Evolutionary conservation across 768 basidiomycete genomes (phyloP).

Genomic region (Symmetrospora coprosmae): DNA sequence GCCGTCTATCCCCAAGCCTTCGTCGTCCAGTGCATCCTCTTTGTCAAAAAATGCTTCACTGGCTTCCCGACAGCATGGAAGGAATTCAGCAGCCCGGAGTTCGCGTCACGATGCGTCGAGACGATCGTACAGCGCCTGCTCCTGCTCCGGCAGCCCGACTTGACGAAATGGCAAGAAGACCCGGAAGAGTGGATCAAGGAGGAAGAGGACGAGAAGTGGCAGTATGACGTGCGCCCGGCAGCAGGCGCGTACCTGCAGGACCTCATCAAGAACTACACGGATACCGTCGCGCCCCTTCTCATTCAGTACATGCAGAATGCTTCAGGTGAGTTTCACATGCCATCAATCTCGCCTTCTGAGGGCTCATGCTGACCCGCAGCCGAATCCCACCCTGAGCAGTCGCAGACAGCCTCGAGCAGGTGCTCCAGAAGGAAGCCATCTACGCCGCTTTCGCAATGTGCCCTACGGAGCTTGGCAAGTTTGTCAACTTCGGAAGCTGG

Average conservation of each 20-base stretch:
- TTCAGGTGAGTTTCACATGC: slow-evolving; percentile 43
- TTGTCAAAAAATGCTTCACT: slow-evolving; percentile 26
- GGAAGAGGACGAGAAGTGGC: slow-evolving; percentile 80
- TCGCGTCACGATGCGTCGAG: slow-evolving; percentile 43
- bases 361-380: no score
- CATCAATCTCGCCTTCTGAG: not conserved
- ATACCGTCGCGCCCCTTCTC: slow-evolving; percentile 56
- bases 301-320: slow-evolving; percentile 48
- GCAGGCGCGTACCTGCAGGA: slow-evolving; percentile 83
- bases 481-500: no score
- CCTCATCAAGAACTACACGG: slow-evolving; percentile 53
- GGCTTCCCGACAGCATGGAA: slow-evolving; percentile 27
- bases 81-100: slow-evolving; percentile 13
- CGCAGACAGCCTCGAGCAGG: not conserved
- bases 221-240: slow-evolving; percentile 80
- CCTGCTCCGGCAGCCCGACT: slow-evolving; percentile 63
- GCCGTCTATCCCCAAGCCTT: slow-evolving; percentile 24
- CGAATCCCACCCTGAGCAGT: not conserved
- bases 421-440: slow-evolving; percentile 8
- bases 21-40: slow-evolving; percentile 27
- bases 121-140: slow-evolving; percentile 72
- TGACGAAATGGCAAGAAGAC: slow-evolving; percentile 69
- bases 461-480: slow-evolving; percentile 40
- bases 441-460: slow-evolving; percentile 1
- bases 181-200: slow-evolving; percentile 89